These are phyloP conservation scores for Thielaviopsis ethacetica DNA, from an alignment of 2,329 filamentous ascomycete genomes.

Conservation along the genomic window DNA sequence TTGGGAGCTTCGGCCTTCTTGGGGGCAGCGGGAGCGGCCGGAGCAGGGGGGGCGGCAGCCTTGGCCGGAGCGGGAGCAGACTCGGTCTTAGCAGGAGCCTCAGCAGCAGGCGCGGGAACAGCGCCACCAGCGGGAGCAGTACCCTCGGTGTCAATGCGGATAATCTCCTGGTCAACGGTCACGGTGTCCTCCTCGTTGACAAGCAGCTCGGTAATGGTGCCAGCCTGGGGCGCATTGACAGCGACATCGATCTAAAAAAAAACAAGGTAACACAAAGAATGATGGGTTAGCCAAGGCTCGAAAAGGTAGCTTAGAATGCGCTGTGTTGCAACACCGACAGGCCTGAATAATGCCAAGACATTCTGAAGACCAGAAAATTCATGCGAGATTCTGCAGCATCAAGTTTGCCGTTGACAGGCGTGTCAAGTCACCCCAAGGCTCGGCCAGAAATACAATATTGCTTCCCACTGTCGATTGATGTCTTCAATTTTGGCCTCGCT, in stretches of 20 bases:
- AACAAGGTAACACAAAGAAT: neutral
- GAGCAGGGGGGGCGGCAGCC: conserved; percentile 11
- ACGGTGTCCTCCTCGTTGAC: conserved; percentile 93
- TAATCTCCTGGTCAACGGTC: conserved; percentile 78
- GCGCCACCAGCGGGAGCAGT: conserved; percentile 5
- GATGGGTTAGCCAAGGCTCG: neutral
- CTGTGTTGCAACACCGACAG: neutral
- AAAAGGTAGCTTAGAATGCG: neutral
- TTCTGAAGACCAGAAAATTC: neutral
- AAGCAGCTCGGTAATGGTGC: conserved; percentile 80
- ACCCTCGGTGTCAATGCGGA: conserved; percentile 62
- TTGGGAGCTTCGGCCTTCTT: conserved; percentile 14
- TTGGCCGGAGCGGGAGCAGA: neutral
- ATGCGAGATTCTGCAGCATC: neutral
- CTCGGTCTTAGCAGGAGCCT: neutral
- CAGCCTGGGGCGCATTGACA: conserved; percentile 83
- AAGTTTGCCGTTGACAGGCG: neutral
- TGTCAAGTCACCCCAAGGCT: neutral
- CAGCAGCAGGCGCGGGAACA: neutral
- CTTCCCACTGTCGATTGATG: neutral
- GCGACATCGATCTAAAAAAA: conserved; percentile 70
- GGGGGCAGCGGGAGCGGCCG: conserved; percentile 5
- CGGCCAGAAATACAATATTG: neutral
- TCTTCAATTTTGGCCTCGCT: neutral
- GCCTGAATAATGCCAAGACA: neutral